Evolutionary conservation across 495 filamentous ascomycete genomes (phyloP), one percentile per base, ranked within the genome.

Genomic region (Penicilliopsis zonata): DNA sequence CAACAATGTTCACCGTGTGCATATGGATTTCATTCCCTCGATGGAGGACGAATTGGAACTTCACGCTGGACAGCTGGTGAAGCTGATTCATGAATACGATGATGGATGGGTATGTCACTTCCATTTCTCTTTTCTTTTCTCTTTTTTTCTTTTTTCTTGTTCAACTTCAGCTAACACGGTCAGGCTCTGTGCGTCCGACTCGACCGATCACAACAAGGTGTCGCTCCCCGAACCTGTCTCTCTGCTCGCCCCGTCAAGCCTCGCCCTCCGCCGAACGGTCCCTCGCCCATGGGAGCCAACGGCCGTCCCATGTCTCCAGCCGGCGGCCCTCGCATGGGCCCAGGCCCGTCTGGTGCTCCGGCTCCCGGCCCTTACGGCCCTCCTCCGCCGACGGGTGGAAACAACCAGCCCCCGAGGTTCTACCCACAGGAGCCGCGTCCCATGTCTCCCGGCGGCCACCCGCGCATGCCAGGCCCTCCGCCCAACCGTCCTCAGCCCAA

Each of bases 71-170:
- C 73, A 85, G 34, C 67, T 99, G 3, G 81, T 96, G 18, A 70
- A 88, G 33, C 63, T 99, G 39, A 54, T 96, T 21, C 86, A 96
- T 42, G 88, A 94, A 55, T 99, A 96, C 52, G 92, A 99, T 51
- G 90, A 99, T 64, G 90, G 90, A 50, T 99, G 90, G 90, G 82
- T 86, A 75, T 68, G 78, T n/a, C n/a, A 67, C 9, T 5, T 35
- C 13, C 18, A 32, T n/a, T 9, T 4, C 9, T 21, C 39, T 14
- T 5, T 25, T 9, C 35, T 16, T 19, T 19, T 22, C 17, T 31
- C 35, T 15, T 6, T 9, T 30, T 18, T 38, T 5, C 9, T 18
- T 16, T 35, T n/a, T n/a, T n/a, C n/a, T n/a, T n/a, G n/a, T n/a
- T n/a, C n/a, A n/a, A n/a, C n/a, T n/a, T n/a, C n/a, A n/a, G n/a